Evolutionary conservation across 23 red algal genomes (phyloP).

Genomic region (Chondrus crispus): DNA sequence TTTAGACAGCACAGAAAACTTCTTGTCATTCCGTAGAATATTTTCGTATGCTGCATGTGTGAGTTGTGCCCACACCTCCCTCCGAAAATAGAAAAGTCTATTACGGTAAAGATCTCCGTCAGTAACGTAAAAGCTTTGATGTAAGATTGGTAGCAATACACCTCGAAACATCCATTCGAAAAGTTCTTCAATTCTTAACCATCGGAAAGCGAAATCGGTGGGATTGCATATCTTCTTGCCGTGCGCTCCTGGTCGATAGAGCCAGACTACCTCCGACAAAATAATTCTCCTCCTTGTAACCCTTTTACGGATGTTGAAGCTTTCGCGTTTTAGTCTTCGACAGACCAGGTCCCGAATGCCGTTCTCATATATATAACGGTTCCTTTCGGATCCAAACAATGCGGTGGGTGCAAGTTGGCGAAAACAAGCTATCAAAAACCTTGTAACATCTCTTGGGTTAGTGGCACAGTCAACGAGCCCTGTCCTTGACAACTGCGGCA

Average conservation of each 20-base stretch:
- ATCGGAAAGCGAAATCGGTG: constrained; percentile 33
- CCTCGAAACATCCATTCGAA: constrained; percentile 43
- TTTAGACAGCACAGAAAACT: constrained; percentile 23
- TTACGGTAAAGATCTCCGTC: constrained; percentile 32
- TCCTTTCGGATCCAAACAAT: constrained; percentile 44
- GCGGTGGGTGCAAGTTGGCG: background rate
- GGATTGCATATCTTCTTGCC: constrained; percentile 31
- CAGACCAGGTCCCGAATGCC: background rate
- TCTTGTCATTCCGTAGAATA: background rate
- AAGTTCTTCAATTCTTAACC: constrained; percentile 15
- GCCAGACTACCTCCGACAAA: constrained; percentile 52
- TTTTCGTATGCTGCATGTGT: constrained; percentile 18
- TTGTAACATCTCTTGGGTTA: constrained; percentile 24
- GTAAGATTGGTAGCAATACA: constrained; percentile 39
- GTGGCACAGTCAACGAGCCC: constrained; percentile 29
- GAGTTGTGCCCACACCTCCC: constrained; percentile 56
- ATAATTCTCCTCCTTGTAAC: constrained; percentile 1
- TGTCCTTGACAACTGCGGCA: background rate
- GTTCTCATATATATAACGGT: constrained; percentile 26
- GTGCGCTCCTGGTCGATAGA: constrained; percentile 13
- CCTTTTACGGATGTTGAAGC: background rate
- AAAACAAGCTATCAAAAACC: constrained; percentile 9
- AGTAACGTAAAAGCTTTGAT: constrained; percentile 56
- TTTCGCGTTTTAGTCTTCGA: background rate
- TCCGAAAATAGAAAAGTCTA: constrained; percentile 38